Evolutionary conservation across 306 rosid species (phyloP).

Genomic region (Hippophae gyantsensis): DNA sequence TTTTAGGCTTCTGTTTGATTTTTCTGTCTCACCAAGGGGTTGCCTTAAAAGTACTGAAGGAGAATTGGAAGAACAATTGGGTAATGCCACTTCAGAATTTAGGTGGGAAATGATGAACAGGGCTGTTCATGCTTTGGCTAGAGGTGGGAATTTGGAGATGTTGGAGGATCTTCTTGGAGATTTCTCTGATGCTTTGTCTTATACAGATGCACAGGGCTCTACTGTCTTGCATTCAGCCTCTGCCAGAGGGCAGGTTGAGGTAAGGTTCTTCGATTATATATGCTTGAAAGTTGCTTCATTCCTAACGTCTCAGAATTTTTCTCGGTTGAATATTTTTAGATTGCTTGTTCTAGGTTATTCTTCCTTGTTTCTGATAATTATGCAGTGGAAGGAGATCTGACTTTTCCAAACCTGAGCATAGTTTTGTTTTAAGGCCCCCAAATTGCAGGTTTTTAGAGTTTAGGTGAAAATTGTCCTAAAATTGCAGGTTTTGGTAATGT

Average conservation of each 20-base stretch:
- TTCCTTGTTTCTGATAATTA: neutral
- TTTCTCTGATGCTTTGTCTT: constrained; percentile 29
- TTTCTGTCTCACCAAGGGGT: constrained; percentile 30
- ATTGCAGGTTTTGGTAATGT: too few species aligned
- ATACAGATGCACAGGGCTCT: constrained; percentile 50
- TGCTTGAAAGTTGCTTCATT: neutral
- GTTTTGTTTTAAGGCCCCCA: too few species aligned
- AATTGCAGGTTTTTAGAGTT: too few species aligned
- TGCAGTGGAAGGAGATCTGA: too few species aligned
- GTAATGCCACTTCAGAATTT: constrained; percentile 25
- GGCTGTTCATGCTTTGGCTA: constrained; percentile 36
- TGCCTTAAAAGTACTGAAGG: constrained; percentile 13
- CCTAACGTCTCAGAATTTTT: too few species aligned
- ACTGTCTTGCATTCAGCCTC: constrained; percentile 58
- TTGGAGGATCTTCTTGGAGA: constrained; percentile 34
- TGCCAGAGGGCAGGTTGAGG: constrained; percentile 66
- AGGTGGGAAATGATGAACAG: neutral
- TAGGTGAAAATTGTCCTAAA: too few species aligned
- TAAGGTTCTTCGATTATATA: constrained; percentile 15
- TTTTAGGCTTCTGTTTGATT: constrained; percentile 47
- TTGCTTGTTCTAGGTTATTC: neutral
- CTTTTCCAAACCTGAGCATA: too few species aligned
- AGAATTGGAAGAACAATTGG: constrained; percentile 26
- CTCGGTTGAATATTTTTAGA: too few species aligned
- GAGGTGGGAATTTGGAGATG: constrained; percentile 74